phyloP scores from a whole-genome alignment of 208 protist genomes.

The Herpetomonas samuelpessoai region DNA sequence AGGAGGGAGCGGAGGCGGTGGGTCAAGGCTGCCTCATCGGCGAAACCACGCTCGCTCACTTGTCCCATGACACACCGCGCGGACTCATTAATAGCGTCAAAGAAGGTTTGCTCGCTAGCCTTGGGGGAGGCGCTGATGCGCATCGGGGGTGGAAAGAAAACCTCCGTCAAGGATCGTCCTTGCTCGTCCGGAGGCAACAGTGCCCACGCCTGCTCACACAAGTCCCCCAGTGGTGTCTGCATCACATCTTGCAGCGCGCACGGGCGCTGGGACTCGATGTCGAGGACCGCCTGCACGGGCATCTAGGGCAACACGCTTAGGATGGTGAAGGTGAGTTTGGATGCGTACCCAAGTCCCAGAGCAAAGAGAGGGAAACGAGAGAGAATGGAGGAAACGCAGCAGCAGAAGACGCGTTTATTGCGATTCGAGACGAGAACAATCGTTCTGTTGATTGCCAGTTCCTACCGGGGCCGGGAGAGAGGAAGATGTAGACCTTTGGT shows the following conservation, averaged over 20 bases:
- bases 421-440: no score
- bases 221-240: slow-evolving; percentile 27
- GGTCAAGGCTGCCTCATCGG: slow-evolving; percentile 13
- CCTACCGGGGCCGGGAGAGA: no score
- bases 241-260: slow-evolving; percentile 49
- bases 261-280: no score
- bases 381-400: neutral
- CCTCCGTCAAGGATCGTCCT: slow-evolving; percentile 15
- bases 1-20: slow-evolving; percentile 18
- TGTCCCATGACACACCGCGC: slow-evolving; percentile 13
- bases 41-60: slow-evolving; percentile 7
- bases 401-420: no score
- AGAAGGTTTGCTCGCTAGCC: slow-evolving; percentile 24
- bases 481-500: no score
- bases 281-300: no score
- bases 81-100: slow-evolving; percentile 15
- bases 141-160: slow-evolving; percentile 25
- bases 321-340: no score
- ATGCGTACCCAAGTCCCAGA: no score
- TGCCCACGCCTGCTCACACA: slow-evolving; percentile 51
- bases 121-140: slow-evolving; percentile 30
- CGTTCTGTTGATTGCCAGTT: no score
- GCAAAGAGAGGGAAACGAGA: slow-evolving; percentile 7
- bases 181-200: slow-evolving; percentile 22
- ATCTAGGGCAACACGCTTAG: no score